Evolutionary conservation across 441 rosid genomes (phyloP), one percentile per base, ranked within the genome.

Genomic region (Raphanus hybrid): DNA sequence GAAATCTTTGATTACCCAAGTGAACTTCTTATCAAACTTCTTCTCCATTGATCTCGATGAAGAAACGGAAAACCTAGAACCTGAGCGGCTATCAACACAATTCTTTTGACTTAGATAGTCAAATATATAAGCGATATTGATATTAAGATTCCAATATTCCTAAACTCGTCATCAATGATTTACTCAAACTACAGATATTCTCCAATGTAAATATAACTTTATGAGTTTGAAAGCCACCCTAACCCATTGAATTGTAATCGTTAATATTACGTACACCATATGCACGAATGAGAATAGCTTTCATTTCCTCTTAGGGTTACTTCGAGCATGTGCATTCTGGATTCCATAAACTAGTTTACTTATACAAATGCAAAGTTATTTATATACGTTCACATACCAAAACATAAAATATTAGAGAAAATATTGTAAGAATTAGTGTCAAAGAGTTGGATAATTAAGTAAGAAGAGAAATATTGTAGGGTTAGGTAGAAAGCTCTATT

Each of bases 1-100:
- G 74, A 89, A 86, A 71, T 85, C 72, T 48, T 87, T 85, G 23
- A 88, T 87, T 15, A 81, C 83, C 92, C 95, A 90, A 14, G 84
- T 78, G 84, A 85, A 86, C 70, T 85, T 89, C 3, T 64, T 70
- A 4, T 23, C 65, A 64, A 14, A 8, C 14, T 69, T 12, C 20
- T 64, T 55, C 50, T 7, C 65, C 80, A 63, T 63, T 39, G 55
- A 37, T 12, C 23, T 8, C 1, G 41, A 0, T 43, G 27, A 26
- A 7, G 48, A 32, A 34, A 23, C 3, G 7, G 14, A 52, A 29
- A 68, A 14, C 45, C 71, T 68, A 68, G 61, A 29, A 50, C 27
- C 60, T 0, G 27, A 50, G 57, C 16, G 55, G 7, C 55, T 50
- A 15, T 23, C 64, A 11, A 26, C 64, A 29, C 64, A 59, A 59